phyloP scores from a whole-genome alignment of 257 asterid genomes.

The Jacaranda copaia region DNA sequence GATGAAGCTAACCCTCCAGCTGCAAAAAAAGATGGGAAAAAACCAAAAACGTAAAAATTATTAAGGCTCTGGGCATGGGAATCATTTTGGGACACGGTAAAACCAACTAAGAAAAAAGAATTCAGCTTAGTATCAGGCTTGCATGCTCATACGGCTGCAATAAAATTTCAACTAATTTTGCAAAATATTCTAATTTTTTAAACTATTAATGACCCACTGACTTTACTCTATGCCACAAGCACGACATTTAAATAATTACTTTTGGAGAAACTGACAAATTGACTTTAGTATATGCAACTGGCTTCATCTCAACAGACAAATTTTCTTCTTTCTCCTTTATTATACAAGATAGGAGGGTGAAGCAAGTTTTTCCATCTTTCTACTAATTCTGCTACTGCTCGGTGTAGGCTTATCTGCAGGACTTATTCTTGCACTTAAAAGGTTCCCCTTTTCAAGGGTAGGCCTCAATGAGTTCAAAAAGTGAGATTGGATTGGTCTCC shows the following conservation, averaged over 20 bases:
- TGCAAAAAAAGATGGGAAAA: constrained; percentile 28
- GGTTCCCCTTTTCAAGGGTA: not conserved
- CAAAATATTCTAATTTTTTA: not conserved
- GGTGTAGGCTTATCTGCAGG: constrained; percentile 29
- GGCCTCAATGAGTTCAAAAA: not conserved
- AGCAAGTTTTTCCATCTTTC: not conserved
- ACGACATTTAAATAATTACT: not conserved
- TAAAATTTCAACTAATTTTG: not conserved
- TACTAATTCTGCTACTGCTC: not conserved
- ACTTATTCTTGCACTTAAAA: constrained; percentile 25
- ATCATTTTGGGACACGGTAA: constrained; percentile 39
- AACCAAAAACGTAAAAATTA: constrained; percentile 28
- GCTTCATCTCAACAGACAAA: not conserved
- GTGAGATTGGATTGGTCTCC: constrained; percentile 24
- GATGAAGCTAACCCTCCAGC: constrained; percentile 2
- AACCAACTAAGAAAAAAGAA: constrained; percentile 37
- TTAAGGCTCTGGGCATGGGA: constrained; percentile 37
- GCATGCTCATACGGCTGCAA: not conserved
- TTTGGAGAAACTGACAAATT: constrained; percentile 19
- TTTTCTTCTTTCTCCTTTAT: not conserved
- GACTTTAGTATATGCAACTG: constrained; percentile 27
- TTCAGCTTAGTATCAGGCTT: constrained; percentile 30
- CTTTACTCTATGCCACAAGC: not conserved
- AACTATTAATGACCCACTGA: not conserved
- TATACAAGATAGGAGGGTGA: constrained; percentile 6